phyloP scores from a whole-genome alignment of 495 filamentous ascomycete species.

The Neurospora africana region DNA sequence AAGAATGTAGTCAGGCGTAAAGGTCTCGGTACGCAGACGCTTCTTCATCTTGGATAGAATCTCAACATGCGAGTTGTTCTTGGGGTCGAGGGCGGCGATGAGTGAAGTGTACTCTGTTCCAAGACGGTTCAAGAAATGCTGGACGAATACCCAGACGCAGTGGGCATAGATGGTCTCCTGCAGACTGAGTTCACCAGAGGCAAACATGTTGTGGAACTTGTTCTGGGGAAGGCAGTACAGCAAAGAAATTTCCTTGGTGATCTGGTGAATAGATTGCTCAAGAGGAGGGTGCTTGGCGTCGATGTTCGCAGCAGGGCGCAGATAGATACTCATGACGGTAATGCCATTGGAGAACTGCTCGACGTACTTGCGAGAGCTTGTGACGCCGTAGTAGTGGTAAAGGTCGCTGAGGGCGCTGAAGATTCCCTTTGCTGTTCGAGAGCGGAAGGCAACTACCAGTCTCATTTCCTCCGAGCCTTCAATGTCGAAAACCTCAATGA shows the following conservation, averaged over 20 bases:
- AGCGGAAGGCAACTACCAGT: constrained; percentile 86
- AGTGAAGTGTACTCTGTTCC: constrained; percentile 87
- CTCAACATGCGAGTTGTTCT: constrained; percentile 71
- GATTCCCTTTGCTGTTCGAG: constrained; percentile 81
- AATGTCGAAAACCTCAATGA: constrained; percentile 96
- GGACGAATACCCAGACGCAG: constrained; percentile 92
- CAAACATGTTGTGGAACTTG: constrained; percentile 83
- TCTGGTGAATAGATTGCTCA: constrained; percentile 92
- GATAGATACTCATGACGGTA: constrained; percentile 89
- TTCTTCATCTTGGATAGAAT: constrained; percentile 93
- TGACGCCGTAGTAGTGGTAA: constrained; percentile 97
- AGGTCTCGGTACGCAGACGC: constrained; percentile 87
- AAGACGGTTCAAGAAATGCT: constrained; percentile 93
- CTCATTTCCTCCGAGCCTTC: constrained; percentile 83
- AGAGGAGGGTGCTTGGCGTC: constrained; percentile 46
- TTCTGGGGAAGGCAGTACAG: constrained; percentile 98
- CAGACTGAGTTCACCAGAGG: constrained; percentile 76
- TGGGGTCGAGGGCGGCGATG: constrained; percentile 62
- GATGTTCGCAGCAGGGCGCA: constrained; percentile 55
- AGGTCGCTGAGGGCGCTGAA: constrained; percentile 94
- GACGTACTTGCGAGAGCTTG: constrained; percentile 92
- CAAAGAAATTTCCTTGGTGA: constrained; percentile 95
- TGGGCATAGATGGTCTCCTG: constrained; percentile 97
- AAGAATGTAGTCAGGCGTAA: constrained; percentile 93
- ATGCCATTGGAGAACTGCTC: constrained; percentile 99